Conservation (phyloP, 768 basidiomycete species). For the Antrodiella citrinella region DNA sequence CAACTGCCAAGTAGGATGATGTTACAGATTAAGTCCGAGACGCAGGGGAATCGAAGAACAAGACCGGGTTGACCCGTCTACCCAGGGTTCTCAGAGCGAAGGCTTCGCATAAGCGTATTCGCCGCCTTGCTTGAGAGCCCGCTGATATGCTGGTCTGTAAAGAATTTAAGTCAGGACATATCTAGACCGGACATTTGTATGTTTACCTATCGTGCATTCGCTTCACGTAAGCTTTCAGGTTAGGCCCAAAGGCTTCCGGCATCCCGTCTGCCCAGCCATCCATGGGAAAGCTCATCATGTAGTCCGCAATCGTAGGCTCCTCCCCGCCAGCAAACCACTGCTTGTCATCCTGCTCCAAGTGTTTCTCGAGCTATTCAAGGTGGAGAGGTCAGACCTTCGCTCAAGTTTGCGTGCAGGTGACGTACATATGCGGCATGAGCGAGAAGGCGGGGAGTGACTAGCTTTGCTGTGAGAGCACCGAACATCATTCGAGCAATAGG, state of each 20-base stretch:
- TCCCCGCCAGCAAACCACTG: slow-evolving; percentile 29
- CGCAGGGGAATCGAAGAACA: too few relatives aligned
- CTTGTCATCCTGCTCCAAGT: slow-evolving; percentile 21
- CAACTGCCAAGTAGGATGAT: too few relatives aligned
- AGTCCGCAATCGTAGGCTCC: slow-evolving; percentile 36
- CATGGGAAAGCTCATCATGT: slow-evolving; percentile 34
- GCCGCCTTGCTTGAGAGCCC: slow-evolving; percentile 19
- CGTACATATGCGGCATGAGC: slow-evolving; percentile 9
- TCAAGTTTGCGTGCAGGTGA: too few relatives aligned
- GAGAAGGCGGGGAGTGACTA: slow-evolving; percentile 22
- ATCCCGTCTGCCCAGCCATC: slow-evolving; percentile 19
- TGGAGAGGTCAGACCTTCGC: too few relatives aligned
- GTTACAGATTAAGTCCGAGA: too few relatives aligned
- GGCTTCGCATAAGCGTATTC: too few relatives aligned
- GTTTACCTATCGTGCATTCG: slow-evolving; percentile 31
- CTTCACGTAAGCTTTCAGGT: slow-evolving; percentile 29
- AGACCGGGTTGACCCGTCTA: too few relatives aligned
- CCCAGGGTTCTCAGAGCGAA: too few relatives aligned
- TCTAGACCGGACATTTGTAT: too few relatives aligned
- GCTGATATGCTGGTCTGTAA: background rate
- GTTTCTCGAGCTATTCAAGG: slow-evolving; percentile 33
- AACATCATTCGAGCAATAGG: slow-evolving; percentile 19
- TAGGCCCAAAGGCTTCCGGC: slow-evolving; percentile 22
- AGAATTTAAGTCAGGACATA: too few relatives aligned
- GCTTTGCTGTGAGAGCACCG: slow-evolving; percentile 3